These are phyloP conservation scores for Fusarium keratoplasticum DNA, from an alignment of 2,329 filamentous ascomycete species.

Conservation along the genomic window DNA sequence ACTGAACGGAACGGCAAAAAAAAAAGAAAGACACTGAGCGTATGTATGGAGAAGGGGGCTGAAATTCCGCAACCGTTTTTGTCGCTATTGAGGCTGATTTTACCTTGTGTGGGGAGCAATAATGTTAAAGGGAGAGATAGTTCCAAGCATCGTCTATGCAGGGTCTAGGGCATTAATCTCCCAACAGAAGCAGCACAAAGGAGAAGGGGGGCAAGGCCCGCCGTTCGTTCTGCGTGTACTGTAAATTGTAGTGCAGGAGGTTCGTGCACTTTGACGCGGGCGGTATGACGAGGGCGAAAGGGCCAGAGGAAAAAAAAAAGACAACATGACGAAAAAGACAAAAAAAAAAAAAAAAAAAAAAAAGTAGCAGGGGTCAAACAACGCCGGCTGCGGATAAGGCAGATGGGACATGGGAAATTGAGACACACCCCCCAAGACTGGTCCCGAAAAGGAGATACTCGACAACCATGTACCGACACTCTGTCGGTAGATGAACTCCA, in stretches of 20 bases:
- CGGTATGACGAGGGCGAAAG: conserved; percentile 6
- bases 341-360: conserved; percentile 1
- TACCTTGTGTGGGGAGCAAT: conserved; percentile 21
- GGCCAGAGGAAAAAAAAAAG: conserved; percentile 5
- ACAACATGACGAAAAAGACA: background rate
- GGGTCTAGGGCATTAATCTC: conserved; percentile 41
- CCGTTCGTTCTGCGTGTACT: background rate
- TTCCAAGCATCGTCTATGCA: conserved; percentile 37
- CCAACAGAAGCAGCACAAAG: conserved; percentile 45
- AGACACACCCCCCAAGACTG: conserved; percentile 14
- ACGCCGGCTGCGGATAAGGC: background rate
- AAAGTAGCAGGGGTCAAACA: conserved; percentile 22
- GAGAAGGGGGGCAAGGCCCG: conserved; percentile 32
- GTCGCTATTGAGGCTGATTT: conserved; percentile 31
- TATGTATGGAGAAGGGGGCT: conserved; percentile 16
- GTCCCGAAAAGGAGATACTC: conserved; percentile 22
- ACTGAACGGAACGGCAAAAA: background rate
- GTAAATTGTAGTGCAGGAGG: conserved; percentile 24
- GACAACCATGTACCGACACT: conserved; percentile 26
- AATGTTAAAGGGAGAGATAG: conserved; percentile 26
- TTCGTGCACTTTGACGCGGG: conserved; percentile 26
- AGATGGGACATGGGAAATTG: conserved; percentile 3
- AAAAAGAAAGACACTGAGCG: background rate
- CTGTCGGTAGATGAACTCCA: conserved; percentile 23
- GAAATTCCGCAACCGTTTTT: conserved; percentile 12